Evolutionary conservation across 306 rosid genomes (phyloP), one percentile per base, ranked within the genome.

Genomic region (Heteromeles arbutifolia): DNA sequence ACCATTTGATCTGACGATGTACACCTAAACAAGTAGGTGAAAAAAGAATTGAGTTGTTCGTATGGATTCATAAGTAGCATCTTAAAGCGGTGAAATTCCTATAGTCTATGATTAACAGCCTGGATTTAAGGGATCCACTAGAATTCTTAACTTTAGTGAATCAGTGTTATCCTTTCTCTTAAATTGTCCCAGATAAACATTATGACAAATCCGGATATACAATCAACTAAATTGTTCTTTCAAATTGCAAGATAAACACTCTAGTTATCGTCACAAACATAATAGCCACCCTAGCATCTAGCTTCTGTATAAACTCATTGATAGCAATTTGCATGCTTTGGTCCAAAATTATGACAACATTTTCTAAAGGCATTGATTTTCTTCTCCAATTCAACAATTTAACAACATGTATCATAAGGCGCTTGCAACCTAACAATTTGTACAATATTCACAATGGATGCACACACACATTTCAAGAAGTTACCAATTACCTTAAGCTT

Each of bases 401-500:
- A 19, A 50, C 29, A 19, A 50, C 29, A 14, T 4, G 14, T 12
- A 21, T 4, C 22, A 44, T 26, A 11, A 11, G 13, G 21, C 45
- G 48, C 22, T 62, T 62, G 24, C 31, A 44, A 62, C 26, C 44
- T 43, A 48, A 63, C 31, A 43, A 41, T 25, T 41, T n/a, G 19
- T 37, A 43, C 2, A 7, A 68, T 12, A 67, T 24, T 59, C 41
- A 9, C 53, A 2, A 41, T 19, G 26, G 39, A 21, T 28, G 13
- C 28, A 11, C 44, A 19, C 43, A 26, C 24, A 22, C 6, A 68
- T 56, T 26, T 58, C 69, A 58, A 69, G 37, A 28, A n/a, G 31
- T 61, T 45, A 80, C 41, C 32, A 74, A 32, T 78, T 62, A 88
- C 90, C 90, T 82, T 86, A 68, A 86, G 85, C 54, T 72, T 86